A percentile compares a stretch with the other conserved stretches of the same genome.
Evolutionary conservation across 2,329 filamentous ascomycete species (phyloP).

Genomic region (Beauveria asiatica): DNA sequence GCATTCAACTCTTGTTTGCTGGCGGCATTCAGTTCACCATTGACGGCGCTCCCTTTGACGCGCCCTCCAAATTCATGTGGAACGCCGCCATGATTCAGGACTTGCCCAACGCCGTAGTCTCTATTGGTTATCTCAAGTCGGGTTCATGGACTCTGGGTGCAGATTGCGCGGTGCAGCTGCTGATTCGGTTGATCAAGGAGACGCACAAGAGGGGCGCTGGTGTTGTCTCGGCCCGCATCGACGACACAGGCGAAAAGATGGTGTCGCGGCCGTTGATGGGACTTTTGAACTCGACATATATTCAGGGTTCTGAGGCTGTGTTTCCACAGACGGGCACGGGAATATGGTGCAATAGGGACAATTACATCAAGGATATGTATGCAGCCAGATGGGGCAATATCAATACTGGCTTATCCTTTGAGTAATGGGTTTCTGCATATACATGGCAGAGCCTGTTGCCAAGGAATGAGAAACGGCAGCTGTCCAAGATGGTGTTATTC

Average conservation of each 20-base stretch:
- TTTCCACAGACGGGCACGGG: constrained; percentile 4
- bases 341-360: neutral
- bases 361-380: constrained; percentile 3
- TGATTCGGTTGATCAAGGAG: neutral
- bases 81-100: constrained; percentile 57
- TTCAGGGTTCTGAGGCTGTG: neutral
- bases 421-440: constrained; percentile 21
- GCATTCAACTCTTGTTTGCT: constrained; percentile 51
- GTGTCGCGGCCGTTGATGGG: neutral
- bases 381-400: neutral
- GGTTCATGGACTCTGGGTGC: constrained; percentile 57
- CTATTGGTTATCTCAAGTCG: constrained; percentile 57
- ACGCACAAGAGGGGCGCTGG: neutral
- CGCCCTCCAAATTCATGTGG: constrained; percentile 49
- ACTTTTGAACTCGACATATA: neutral
- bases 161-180: constrained; percentile 37
- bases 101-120: constrained; percentile 52
- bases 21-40: constrained; percentile 44
- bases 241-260: neutral
- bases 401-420: constrained; percentile 24
- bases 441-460: neutral
- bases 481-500: neutral
- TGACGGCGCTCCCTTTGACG: constrained; percentile 43
- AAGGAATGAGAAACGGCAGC: neutral
- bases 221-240: neutral